Evolutionary conservation across 441 rosid species (phyloP).

Genomic region (Dalechampia spathulata): DNA sequence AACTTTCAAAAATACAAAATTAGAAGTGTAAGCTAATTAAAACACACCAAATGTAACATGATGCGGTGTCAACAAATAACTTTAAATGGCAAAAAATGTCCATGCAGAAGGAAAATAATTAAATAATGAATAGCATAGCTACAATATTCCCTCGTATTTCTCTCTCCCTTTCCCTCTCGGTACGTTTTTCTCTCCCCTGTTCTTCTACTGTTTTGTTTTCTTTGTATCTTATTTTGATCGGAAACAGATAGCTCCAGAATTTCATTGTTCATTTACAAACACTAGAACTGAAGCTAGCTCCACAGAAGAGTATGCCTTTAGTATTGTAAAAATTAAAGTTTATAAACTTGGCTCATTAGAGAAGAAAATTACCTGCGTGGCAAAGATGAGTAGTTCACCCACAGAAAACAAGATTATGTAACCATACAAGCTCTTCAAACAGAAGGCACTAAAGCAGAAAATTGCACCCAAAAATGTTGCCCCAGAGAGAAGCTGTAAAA

Average conservation of each 20-base stretch:
- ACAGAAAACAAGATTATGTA: conserved; percentile 73
- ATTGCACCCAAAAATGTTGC: conserved; percentile 70
- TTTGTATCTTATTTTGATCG: too few species aligned
- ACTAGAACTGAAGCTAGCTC: not conserved
- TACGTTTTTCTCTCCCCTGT: too few species aligned
- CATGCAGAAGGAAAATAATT: too few species aligned
- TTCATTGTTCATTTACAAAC: not conserved
- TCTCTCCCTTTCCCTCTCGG: too few species aligned
- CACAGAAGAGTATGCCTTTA: not conserved
- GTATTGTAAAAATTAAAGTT: not conserved
- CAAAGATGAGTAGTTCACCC: conserved; percentile 86
- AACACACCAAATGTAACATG: not conserved
- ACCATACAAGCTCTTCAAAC: conserved; percentile 71
- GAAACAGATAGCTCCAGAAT: too few species aligned
- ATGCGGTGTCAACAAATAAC: not conserved
- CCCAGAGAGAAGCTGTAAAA: conserved; percentile 65
- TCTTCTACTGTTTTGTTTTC: too few species aligned
- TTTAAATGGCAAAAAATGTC: too few species aligned
- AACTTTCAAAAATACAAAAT: not conserved
- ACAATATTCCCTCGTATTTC: too few species aligned
- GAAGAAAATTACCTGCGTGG: conserved; percentile 58
- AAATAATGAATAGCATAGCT: too few species aligned
- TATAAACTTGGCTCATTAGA: not conserved
- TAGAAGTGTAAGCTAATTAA: not conserved
- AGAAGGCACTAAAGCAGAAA: conserved; percentile 84